Base-by-base conservation (phyloP, 371 early-diverging fungal genomes). In the Mortierella polycephala region DNA sequence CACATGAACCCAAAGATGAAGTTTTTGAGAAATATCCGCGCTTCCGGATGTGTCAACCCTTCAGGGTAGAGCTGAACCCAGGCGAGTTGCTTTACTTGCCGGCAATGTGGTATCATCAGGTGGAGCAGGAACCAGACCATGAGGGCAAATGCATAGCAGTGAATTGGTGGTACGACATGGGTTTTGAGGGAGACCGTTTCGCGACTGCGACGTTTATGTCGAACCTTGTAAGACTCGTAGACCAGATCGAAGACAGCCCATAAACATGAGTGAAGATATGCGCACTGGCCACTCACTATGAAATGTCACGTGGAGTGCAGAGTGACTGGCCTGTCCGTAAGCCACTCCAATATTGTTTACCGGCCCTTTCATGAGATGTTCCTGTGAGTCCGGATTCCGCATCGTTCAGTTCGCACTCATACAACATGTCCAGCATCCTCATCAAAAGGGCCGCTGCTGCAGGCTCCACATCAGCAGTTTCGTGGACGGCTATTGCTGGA, bases 141-240 rank as follows among this genome's bases (percentile, higher is more conserved):
- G 82, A 84, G 5, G 85, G 87, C 52, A 87, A 87, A n/a, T 89
- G 89, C n/a, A 89, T 93, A 69, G 94, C 94, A 0, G 89, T 94
- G 20, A 94, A 94, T 70, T 92, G 88, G 68, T 94, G 94, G 94
- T 94, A 92, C 68, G 91, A 92, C 71, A 90, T 92, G 89, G 86
- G 88, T 8, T 92, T 88, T 74, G 84, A 72, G 8, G 80, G 80
- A 5, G 80, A 79, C 13, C 69, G 80, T 20, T 79, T 73, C 62
- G 56, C 62, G 21, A 62, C 65, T 13, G 52, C 82, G 0, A 57
- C 70, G 1, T 71, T 79, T 40, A 73, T 79, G 69, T 62, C 73
- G 0, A 73, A 66, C 39, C 55, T 79, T 10, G 52, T 79, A 18
- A 65, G 68, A 20, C 69, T 79, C 5, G 66, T 79, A 9, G 80